phyloP scores from a whole-genome alignment of 2,329 filamentous ascomycete species.

The Lasiodiplodia sp. region DNA sequence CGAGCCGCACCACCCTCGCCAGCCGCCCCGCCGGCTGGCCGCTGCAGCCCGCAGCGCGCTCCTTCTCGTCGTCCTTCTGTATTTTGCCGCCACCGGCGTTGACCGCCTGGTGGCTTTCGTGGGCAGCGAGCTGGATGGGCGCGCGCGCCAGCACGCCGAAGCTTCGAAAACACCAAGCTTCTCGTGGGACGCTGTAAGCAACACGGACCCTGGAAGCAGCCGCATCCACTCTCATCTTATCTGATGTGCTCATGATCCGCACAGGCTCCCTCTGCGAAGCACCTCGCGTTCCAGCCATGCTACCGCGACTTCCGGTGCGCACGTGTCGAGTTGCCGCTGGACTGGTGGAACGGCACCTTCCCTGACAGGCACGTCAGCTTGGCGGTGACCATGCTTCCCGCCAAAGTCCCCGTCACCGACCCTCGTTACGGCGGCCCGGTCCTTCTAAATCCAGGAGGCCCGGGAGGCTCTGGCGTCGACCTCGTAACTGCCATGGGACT shows the following conservation, averaged over 20 bases:
- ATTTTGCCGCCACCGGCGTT: conserved; percentile 4
- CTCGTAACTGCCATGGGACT: conserved; percentile 39
- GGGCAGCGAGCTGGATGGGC: conserved; percentile 13
- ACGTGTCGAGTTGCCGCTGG: conserved; percentile 45
- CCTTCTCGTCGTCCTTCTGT: background rate
- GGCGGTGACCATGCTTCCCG: conserved; percentile 43
- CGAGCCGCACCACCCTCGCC: background rate
- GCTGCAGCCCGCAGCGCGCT: conserved; percentile 7
- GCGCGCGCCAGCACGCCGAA: conserved; percentile 10
- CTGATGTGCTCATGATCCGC: conserved; percentile 10
- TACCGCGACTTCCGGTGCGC: conserved; percentile 44
- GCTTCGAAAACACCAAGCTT: conserved; percentile 9
- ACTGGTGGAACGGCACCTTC: conserved; percentile 47
- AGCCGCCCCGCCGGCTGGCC: background rate
- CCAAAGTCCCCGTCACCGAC: conserved; percentile 44
- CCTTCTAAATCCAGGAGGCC: conserved; percentile 54
- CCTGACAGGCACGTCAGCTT: conserved; percentile 41
- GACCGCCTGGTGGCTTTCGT: conserved; percentile 9
- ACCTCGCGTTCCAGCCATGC: conserved; percentile 43
- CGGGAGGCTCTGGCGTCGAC: conserved; percentile 50
- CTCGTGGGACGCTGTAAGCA: conserved; percentile 29
- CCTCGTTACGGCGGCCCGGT: conserved; percentile 51
- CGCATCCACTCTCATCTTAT: conserved; percentile 4
- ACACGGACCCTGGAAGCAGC: background rate
- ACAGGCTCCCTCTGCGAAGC: conserved; percentile 30